Conservation (phyloP, 257 asterid species). For the Solanum tacnaense region DNA sequence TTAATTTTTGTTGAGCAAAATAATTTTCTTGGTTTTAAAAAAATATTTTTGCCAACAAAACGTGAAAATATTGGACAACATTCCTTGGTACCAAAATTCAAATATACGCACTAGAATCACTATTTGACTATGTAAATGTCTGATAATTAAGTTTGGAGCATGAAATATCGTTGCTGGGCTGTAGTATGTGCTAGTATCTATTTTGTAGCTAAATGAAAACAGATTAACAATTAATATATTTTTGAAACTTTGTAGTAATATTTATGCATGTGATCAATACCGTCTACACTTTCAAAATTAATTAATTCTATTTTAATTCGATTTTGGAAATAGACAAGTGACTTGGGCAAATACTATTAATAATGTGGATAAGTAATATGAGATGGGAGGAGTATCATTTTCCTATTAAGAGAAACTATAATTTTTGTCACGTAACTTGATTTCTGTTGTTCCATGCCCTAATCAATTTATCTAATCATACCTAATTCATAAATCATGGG, state of each 20-base stretch:
- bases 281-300: background rate
- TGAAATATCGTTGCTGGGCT: background rate
- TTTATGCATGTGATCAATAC: background rate
- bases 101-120: background rate
- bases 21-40: background rate
- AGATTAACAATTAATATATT: background rate
- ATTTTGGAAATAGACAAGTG: background rate
- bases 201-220: background rate
- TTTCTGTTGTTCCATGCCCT: background rate
- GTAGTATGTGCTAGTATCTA: background rate
- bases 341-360: background rate
- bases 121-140: background rate
- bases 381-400: background rate
- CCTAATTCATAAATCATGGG: background rate
- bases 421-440: background rate
- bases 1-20: rapidly evolving
- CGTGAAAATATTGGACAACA: background rate
- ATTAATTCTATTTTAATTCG: too few relatives aligned
- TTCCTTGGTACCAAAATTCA: background rate
- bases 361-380: background rate
- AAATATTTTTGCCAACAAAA: background rate
- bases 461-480: background rate
- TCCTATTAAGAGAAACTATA: background rate
- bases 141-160: background rate
- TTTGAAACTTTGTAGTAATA: too few relatives aligned